These are phyloP conservation scores for Penicillium sp. DNA, from an alignment of 2,329 filamentous ascomycete species.

Conservation along the genomic window DNA sequence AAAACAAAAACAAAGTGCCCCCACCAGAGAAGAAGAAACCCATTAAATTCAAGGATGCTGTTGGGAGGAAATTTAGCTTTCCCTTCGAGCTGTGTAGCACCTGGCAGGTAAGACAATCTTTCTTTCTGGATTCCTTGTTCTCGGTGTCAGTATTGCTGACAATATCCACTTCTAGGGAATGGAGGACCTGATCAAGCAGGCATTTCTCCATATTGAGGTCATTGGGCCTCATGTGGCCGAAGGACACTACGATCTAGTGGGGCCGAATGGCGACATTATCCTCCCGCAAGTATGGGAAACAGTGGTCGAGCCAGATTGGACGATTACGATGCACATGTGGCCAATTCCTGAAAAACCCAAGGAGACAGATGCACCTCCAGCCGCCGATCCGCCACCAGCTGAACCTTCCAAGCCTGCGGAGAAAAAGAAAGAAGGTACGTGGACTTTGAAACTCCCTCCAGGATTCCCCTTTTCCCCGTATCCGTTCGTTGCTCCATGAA, in stretches of 20 bases:
- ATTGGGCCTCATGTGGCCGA: conserved; percentile 74
- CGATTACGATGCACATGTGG: conserved; percentile 68
- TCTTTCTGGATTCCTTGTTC: neutral
- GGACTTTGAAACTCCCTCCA: neutral
- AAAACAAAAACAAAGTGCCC: conserved; percentile 22
- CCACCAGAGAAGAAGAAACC: conserved; percentile 65
- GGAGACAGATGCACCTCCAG: conserved; percentile 37
- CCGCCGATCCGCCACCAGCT: conserved; percentile 18
- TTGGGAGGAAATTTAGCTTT: conserved; percentile 89
- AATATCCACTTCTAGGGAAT: conserved; percentile 62
- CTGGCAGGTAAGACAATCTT: conserved; percentile 66
- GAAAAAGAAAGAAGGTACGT: conserved; percentile 39
- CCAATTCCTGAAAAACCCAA: conserved; percentile 56
- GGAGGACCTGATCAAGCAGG: conserved; percentile 82
- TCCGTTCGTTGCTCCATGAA: neutral
- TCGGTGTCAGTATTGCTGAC: neutral
- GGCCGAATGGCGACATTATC: conserved; percentile 78
- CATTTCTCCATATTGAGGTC: conserved; percentile 74
- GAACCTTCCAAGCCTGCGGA: conserved; percentile 24
- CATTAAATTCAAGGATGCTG: conserved; percentile 87
- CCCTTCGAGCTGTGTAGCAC: conserved; percentile 82
- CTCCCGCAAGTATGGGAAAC: conserved; percentile 79
- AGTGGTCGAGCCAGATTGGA: conserved; percentile 75
- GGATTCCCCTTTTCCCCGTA: neutral
- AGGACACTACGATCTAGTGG: conserved; percentile 77